These are phyloP conservation scores for Sporothrix brasiliensis DNA, from an alignment of 2,329 filamentous ascomycete genomes.

Conservation along the genomic window DNA sequence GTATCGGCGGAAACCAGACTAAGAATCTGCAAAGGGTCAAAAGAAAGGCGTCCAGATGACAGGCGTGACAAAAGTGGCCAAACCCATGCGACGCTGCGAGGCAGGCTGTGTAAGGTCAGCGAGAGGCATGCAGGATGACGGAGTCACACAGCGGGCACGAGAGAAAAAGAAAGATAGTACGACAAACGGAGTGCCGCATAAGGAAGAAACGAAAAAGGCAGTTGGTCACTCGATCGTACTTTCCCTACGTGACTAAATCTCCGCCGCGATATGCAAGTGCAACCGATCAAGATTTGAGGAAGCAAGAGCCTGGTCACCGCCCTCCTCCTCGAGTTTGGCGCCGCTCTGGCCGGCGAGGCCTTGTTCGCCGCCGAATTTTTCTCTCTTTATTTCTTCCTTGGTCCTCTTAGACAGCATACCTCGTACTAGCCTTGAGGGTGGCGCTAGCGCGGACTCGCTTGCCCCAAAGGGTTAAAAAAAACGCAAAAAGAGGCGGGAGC, in stretches of 20 bases:
- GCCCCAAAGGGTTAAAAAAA: constrained; percentile 29
- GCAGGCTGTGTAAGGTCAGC: not conserved
- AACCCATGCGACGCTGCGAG: not conserved
- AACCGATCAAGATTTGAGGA: not conserved
- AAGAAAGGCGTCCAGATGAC: not conserved
- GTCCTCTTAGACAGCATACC: not conserved
- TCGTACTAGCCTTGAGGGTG: not conserved
- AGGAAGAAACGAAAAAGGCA: not conserved
- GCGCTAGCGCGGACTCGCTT: constrained; percentile 23
- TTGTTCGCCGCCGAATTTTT: not conserved
- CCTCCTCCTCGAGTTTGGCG: not conserved
- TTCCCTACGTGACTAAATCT: constrained; percentile 21
- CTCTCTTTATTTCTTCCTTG: no score
- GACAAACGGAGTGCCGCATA: not conserved
- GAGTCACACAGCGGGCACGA: not conserved
- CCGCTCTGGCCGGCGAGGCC: constrained; percentile 1
- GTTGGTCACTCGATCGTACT: not conserved
- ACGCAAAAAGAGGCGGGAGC: constrained; percentile 10
- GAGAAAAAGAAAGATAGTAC: not conserved
- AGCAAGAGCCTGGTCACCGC: not conserved
- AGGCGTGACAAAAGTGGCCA: not conserved
- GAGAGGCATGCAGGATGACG: constrained; percentile 9
- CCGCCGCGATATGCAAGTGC: not conserved
- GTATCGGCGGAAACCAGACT: not conserved
- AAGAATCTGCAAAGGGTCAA: constrained; percentile 7